Base-by-base conservation (phyloP, 2,329 filamentous ascomycete genomes). In the Colletotrichum spaethianum region DNA sequence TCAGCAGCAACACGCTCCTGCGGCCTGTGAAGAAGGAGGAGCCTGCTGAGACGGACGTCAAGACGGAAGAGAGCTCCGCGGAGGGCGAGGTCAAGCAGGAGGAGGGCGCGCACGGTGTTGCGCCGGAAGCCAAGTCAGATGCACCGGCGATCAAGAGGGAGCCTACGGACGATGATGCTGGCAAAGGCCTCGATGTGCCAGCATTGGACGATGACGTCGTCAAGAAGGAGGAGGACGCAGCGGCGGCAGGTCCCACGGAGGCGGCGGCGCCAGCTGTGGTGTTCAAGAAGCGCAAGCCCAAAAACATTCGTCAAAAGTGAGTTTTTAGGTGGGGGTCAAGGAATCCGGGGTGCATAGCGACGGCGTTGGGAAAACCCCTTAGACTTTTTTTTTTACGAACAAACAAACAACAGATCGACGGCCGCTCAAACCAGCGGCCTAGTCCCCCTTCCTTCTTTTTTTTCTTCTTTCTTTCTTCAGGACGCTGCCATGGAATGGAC, bases 261-360 rank as follows among this genome's bases (percentile, higher is more conserved):
- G 44, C 52, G 38, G 65, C 60, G 46, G 85, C 88, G 3, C 84
- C 87, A 3, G 65, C 70, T 1, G 87, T 94, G 2, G 84, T 94
- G 3, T 96, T 96, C 82, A 96, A 95, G 83, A 95, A 95, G 83
- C 86, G 93, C 65, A 96, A 94, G 78, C 86, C 90, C 18, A 93
- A 91, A 84, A 89, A 87, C 62, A 85, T 91, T 44, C 87, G 90
- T 26, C 88, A 91, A 75, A 91, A 88, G 79, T 91, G 77, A 83
- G 18, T 66, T 65, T 65, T 56, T 57, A 23, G 8, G 18, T 16
- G 12, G 36, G 42, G 26, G 33, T 48, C n/a, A 72, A 23, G 3
- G 26, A 16, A 31, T 55, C 46, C 48, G 31, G 52, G 63, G 68
- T 61, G 55, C 23, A 50, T 61, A 67, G 68, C 68, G 56, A 67